Evolutionary conservation across 2,329 filamentous ascomycete genomes (phyloP), one percentile per base, ranked within the genome.

Genomic region (Aspergillus ruber): DNA sequence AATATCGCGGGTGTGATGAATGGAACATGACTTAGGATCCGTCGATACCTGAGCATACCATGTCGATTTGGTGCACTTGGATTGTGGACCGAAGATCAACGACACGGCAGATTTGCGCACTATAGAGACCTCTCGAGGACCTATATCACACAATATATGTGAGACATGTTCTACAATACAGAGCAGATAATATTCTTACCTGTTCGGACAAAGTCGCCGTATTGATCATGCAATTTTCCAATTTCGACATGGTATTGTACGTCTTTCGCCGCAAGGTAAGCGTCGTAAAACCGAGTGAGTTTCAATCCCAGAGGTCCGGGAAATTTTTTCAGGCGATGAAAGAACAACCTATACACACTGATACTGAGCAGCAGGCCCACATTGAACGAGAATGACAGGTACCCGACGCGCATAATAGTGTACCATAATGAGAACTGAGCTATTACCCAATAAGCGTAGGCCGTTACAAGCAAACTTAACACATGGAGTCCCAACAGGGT

Each of bases 131-230:
- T 52, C 48, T 23, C 50, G 48, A 4, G 48, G 48, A 10, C 48
- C 50, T 50, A 42, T 35, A 3, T 3, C 17, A 36, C 33, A n/a
- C n/a, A 36, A 15, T 9, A 36, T 10, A 33, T 33, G 6, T 36
- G 17, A 29, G 17, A n/a, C 17, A 36, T 36, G 17, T 36, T 36
- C n/a, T 8, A 17, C 4, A 7, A 17, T n/a, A n/a, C n/a, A n/a
- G n/a, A n/a, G n/a, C n/a, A n/a, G n/a, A n/a, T n/a, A n/a, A n/a
- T n/a, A n/a, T n/a, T n/a, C n/a, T 39, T 49, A 65, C 66, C 66
- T 8, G 59, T 62, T 23, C 64, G 59, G 5, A 68, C 59, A 50
- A 66, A 60, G 39, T 67, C 60, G 18, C 66, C 66, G 50, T 68
- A 66, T 32, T 56, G 46, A 0, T 50, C 42, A 45, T 68, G 65